Base-by-base conservation (phyloP, 2,329 filamentous ascomycete genomes). In the Pseudogymnoascus sp. region DNA sequence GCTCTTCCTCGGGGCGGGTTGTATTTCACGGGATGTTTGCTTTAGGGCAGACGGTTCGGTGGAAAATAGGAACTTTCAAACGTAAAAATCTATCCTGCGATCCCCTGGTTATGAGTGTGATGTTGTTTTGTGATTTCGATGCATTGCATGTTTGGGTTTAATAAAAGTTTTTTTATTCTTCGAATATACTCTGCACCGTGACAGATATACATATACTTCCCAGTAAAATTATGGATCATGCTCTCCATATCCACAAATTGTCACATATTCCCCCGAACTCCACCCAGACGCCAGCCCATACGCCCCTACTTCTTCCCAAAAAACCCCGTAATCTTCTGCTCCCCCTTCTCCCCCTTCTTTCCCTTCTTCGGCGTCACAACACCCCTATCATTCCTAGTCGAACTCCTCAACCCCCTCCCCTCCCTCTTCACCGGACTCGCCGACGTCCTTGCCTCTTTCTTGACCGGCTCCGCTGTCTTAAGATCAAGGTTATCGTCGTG, bases 291-390 rank as follows among this genome's bases (percentile, higher is more conserved):
- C 25, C 25, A 28, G 10, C 4, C 18, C 21, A 6, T 21, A 10
- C 21, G 11, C 28, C 18, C 25, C 21, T 14, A 23, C 62, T 63
- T 79, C 70, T 78, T 80, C 44, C 72, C 75, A 70, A 85, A 84
- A 71, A 84, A 84, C 69, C 74, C 80, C 37, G 82, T 84, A 64
- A 85, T 84, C 70, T 80, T 73, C 65, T 71, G 69, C 63, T 68
- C 70, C 5, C 69, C 70, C 38, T 70, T 71, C 14, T 64, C 67
- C 61, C 70, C 70, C 1, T 40, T 61, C 12, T 59, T 38, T 21
- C 64, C 25, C 38, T 70, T 73, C 33, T 63, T 65, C 7, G 68
- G 68, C 56, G 64, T 66, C n/a, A 62, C 65, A 40, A 67, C 53
- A 7, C 53, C 53, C 35, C 53, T 71, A 37, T 70, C 66, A 64